phyloP scores from a whole-genome alignment of 2,329 filamentous ascomycete species.

The Apiospora sp. region DNA sequence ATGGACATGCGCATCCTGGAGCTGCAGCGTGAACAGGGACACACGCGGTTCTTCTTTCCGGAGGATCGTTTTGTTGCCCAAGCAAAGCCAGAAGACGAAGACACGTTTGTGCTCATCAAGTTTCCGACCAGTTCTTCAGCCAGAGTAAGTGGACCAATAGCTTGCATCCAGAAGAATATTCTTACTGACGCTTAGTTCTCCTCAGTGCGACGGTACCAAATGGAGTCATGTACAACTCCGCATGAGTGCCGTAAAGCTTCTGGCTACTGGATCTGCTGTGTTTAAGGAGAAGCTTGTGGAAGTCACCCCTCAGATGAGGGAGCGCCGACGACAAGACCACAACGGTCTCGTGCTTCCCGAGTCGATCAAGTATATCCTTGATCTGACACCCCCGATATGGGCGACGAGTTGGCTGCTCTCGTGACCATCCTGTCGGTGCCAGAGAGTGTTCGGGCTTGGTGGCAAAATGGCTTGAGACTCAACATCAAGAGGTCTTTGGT shows the following conservation, averaged over 20 bases:
- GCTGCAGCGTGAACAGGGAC: constrained; percentile 12
- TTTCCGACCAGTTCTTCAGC: constrained; percentile 35
- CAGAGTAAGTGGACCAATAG: background rate
- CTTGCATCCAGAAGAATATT: constrained; percentile 30
- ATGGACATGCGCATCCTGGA: constrained; percentile 4
- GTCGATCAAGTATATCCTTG: constrained; percentile 65
- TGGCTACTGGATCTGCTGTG: constrained; percentile 53
- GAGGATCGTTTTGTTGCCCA: constrained; percentile 21
- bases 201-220: constrained; percentile 44
- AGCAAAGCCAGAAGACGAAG: constrained; percentile 39
- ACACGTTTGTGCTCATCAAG: constrained; percentile 55
- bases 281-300: constrained; percentile 53
- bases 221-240: constrained; percentile 49
- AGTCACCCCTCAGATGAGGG: constrained; percentile 30
- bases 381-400: constrained; percentile 70
- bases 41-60: background rate
- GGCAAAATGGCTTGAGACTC: constrained; percentile 48
- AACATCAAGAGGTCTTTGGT: constrained; percentile 48
- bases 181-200: background rate
- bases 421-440: constrained; percentile 67
- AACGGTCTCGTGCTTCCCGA: background rate
- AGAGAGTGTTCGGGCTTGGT: constrained; percentile 63
- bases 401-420: constrained; percentile 67
- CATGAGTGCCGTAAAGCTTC: constrained; percentile 56
- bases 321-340: background rate